A percentile compares a stretch with the other conserved stretches of the same genome.
Evolutionary conservation across 176 grass and related monocot genomes (phyloP).

Genomic region (Aegilops sharonensis): DNA sequence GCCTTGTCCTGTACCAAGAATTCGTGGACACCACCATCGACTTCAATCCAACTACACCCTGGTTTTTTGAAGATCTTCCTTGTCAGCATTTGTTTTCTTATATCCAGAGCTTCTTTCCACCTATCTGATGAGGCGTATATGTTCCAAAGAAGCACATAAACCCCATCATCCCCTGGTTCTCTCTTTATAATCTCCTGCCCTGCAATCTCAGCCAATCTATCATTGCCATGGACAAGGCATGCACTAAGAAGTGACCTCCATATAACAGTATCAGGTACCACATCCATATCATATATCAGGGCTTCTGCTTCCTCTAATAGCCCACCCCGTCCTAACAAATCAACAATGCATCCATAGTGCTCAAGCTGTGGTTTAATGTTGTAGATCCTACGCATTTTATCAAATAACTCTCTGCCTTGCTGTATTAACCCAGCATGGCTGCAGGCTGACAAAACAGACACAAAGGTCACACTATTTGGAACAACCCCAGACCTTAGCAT

Average conservation of each 20-base stretch:
- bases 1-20: constrained; percentile 63
- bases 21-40: constrained; percentile 55
- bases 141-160: constrained; percentile 72
- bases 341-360: constrained; percentile 74
- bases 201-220: constrained; percentile 57
- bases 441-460: constrained; percentile 61
- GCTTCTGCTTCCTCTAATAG: constrained; percentile 52
- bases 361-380: constrained; percentile 42
- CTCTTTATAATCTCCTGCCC: constrained; percentile 57
- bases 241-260: constrained; percentile 75
- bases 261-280: constrained; percentile 58
- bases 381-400: constrained; percentile 36
- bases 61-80: constrained; percentile 56
- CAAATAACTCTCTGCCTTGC: constrained; percentile 56
- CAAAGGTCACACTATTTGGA: constrained; percentile 58
- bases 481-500: constrained; percentile 45
- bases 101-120: constrained; percentile 57
- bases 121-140: constrained; percentile 61
- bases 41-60: constrained; percentile 72
- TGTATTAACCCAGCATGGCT: constrained; percentile 57
- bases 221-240: constrained; percentile 60
- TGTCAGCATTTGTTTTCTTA: constrained; percentile 58
- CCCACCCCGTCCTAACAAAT: constrained; percentile 68
- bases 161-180: constrained; percentile 62
- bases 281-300: constrained; percentile 53